Evolutionary conservation across 257 asterid species (phyloP).

Genomic region (Plantago ovata): DNA sequence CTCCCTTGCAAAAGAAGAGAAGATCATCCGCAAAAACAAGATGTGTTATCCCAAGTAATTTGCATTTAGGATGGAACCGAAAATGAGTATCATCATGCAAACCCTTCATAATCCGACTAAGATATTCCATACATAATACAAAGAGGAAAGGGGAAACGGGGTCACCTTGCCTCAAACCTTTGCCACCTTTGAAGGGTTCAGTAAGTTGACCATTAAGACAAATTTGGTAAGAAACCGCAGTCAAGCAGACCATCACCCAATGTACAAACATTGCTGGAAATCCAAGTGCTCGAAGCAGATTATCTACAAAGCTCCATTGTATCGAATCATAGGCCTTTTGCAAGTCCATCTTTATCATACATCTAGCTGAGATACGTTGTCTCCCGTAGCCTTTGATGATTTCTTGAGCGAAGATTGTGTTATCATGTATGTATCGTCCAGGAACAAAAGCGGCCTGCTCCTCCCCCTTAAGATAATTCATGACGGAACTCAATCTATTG

Average conservation of each 20-base stretch:
- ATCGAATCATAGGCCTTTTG: no score
- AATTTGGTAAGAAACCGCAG: background rate
- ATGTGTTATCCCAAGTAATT: no score
- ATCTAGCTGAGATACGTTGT: no score
- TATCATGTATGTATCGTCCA: no score
- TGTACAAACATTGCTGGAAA: background rate
- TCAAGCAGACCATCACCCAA: background rate
- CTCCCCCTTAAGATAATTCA: background rate
- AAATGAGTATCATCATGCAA: background rate
- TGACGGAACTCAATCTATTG: background rate
- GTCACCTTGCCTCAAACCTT: no score
- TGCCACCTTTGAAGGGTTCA: background rate
- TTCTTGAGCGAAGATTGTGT: background rate
- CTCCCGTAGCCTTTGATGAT: background rate
- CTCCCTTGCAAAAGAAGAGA: no score
- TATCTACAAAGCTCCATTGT: no score
- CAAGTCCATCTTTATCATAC: no score
- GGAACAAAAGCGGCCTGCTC: no score
- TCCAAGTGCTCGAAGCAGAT: no score
- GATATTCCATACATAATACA: background rate
- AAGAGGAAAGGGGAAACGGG: background rate
- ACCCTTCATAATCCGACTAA: background rate
- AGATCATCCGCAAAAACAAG: no score
- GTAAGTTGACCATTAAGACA: background rate
- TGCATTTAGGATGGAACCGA: background rate